Evolutionary conservation across 148 eudicot genomes (phyloP).

Genomic region (Rhododendron vialii): DNA sequence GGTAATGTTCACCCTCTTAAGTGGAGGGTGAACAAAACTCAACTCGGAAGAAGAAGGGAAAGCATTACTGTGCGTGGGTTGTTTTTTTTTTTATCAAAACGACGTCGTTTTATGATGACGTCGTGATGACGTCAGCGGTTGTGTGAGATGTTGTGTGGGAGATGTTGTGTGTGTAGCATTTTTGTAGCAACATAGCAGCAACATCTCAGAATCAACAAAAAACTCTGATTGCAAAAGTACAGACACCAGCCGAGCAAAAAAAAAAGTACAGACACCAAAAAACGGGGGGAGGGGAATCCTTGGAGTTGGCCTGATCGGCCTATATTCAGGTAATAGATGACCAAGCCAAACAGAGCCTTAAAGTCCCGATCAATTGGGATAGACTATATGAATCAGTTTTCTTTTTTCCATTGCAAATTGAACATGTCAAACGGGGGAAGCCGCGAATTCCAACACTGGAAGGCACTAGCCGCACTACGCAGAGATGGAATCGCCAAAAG

Average conservation of each 20-base stretch:
- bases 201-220: neutral
- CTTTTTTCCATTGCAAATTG: neutral
- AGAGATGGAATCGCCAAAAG: neutral
- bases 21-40: no score
- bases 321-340: neutral
- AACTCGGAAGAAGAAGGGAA: no score
- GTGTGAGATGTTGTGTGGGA: no score
- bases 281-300: neutral
- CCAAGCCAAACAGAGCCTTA: neutral
- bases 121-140: no score
- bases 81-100: no score
- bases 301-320: neutral
- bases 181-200: neutral
- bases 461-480: no score
- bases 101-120: no score
- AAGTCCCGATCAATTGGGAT: neutral
- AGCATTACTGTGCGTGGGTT: no score
- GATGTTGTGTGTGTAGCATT: no score
- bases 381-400: no score
- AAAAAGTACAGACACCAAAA: neutral
- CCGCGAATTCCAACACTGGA: neutral
- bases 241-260: no score
- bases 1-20: no score
- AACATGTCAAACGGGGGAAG: neutral
- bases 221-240: neutral